Evolutionary conservation across 805 yeast genomes (phyloP).

Genomic region (Ogataea nakhonphanomensis): DNA sequence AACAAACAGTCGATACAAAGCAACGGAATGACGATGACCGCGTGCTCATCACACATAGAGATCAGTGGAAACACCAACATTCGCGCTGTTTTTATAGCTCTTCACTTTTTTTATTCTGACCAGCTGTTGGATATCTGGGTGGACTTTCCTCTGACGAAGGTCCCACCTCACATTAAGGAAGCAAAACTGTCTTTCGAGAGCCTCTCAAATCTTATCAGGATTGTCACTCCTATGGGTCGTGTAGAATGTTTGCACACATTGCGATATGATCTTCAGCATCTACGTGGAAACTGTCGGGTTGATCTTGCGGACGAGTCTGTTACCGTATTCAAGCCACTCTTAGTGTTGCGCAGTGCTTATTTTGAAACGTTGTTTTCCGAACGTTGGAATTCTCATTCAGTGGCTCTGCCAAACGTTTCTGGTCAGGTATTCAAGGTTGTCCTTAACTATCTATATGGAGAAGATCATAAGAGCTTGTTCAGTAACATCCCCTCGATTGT

Average conservation of each 20-base stretch:
- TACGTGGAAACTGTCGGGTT: constrained; percentile 33
- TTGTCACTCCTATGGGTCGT: constrained; percentile 31
- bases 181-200: constrained; percentile 31
- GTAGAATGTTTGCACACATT: constrained; percentile 20
- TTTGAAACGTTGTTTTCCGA: constrained; percentile 57
- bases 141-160: constrained; percentile 26
- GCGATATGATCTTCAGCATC: constrained; percentile 16
- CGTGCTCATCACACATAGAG: constrained; percentile 1
- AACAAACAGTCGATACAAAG: constrained; percentile 5
- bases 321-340: constrained; percentile 46
- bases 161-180: constrained; percentile 31
- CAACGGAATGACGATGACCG: constrained; percentile 8
- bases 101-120: constrained; percentile 52
- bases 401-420: constrained; percentile 40
- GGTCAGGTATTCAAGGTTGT: constrained; percentile 44
- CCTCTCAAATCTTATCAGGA: constrained; percentile 23
- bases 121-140: constrained; percentile 45
- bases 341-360: constrained; percentile 56
- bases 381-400: constrained; percentile 44
- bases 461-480: constrained; percentile 39
- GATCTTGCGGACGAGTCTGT: constrained; percentile 45
- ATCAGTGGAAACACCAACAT: constrained; percentile 26
- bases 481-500: constrained; percentile 26
- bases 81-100: constrained; percentile 35
- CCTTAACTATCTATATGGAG: constrained; percentile 57